Base-by-base conservation (phyloP, 352 stramenopile genomes). In the Globisporangium cystogenes region DNA sequence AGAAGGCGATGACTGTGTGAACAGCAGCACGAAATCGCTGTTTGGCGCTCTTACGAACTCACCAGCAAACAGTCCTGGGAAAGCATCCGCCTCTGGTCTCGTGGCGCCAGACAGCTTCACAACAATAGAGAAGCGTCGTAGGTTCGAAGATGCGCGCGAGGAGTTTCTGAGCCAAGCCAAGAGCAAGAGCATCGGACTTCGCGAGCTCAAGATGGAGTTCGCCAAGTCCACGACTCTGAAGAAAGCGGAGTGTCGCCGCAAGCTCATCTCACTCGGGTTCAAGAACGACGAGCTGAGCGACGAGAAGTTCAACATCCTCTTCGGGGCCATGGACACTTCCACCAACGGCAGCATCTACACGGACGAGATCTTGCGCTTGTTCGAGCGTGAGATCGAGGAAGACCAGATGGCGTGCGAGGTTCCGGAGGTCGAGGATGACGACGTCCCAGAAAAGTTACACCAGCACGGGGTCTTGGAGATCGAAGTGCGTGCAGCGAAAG, bases 381-480 rank as follows among this genome's bases (percentile, higher is more conserved):
- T 92, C 51, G 72, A 86, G 31, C 55, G 62, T 2, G 76, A 94
- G 57, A 87, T 87, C 29, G 61, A 88, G 3, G 81, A 90, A 51
- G 78, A 91, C 27, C 77, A 87, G 64, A 79, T 90, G 66, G 66
- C 72, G 0, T 83, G 73, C 42, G 72, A 89, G 27, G 55, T 90
- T 5, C 78, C 79, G 0, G 83, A 92, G 26, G 67, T 91, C n/a
- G 81, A 91, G 72, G 76, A 90, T 41, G 79, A 90, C 31, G 75
- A 89, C n/a, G 55, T 77, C 1, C 59, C 71, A 1, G 69, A 86
- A 50, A 87, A 75, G 43, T 59, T 90, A 10, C 70, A 92, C 40
- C 74, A 87, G 45, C 76, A 91, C 66, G 83, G 83, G 2, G 55
- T 79, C 27, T 60, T 94, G 2, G 68, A 80, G 23, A 60, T 94